Evolutionary conservation across 805 yeast genomes (phyloP), one percentile per base, ranked within the genome.

Genomic region (Wickerhamiella qilinensis): DNA sequence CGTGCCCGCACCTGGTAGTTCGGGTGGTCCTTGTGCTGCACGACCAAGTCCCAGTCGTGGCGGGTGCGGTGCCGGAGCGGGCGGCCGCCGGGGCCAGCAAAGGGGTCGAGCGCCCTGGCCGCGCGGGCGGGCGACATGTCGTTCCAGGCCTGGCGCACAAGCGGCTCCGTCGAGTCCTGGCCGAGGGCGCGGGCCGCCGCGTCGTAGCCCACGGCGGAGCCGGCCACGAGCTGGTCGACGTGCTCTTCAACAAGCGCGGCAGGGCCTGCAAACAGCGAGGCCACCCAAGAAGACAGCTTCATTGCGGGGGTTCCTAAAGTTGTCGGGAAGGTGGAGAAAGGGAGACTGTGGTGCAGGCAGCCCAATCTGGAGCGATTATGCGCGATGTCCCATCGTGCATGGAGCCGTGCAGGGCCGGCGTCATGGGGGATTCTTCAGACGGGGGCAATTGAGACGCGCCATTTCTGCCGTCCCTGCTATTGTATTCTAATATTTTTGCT

Each of bases 1-100:
- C 69, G 70, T 48, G 74, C 71, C 54, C 88, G 73, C 58, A 80
- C 63, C 43, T 69, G 60, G 57, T 75, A 68, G 50, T 63, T 58
- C 14, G 42, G 44, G 35, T 19, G 30, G 12, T 24, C 9, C 4
- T 14, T 15, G 17, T n/a, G 11, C 9, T 31, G 17, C 20, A 34
- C 35, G 12, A 18, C 21, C 7, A 28, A 14, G 14, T 14, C 17
- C 31, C 31, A 28, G 15, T 28, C 31, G 7, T 14, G 7, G 17
- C 31, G 31, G 17, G 15, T 28, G 15, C 17, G 7, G 31, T 14
- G 17, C 15, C 17, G 15, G 15, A 14, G 15, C 17, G 31, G 31
- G 14, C 21, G 20, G 5, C 33, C 33, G 17, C 33, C 20, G 17
- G 33, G 33, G 5, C 33, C 33, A 9, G 21, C 11, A 20, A 17